Conservation (phyloP, 2,329 filamentous ascomycete species). For the Cordyceps cicadae region DNA sequence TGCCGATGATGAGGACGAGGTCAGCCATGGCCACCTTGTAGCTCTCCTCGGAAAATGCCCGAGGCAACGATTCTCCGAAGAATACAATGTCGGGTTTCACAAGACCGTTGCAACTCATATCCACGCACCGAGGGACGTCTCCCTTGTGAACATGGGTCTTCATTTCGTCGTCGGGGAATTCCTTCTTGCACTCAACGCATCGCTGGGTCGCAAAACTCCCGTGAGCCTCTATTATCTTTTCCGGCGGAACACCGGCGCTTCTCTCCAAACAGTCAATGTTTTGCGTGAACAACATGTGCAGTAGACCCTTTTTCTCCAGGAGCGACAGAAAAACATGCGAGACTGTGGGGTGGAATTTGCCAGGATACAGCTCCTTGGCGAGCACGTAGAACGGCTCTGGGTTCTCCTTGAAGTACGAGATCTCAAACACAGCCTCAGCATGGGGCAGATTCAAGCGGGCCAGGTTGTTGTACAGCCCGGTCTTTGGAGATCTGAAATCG, state of each 20-base stretch:
- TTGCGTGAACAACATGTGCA: constrained; percentile 88
- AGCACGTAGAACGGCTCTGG: constrained; percentile 88
- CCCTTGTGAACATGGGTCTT: constrained; percentile 56
- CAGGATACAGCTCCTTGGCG: constrained; percentile 86
- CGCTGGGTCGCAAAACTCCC: constrained; percentile 87
- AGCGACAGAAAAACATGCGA: constrained; percentile 84
- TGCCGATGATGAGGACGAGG: constrained; percentile 78
- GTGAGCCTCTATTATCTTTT: constrained; percentile 86
- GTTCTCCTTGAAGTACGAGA: constrained; percentile 75
- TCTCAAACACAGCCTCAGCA: constrained; percentile 90
- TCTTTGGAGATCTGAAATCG: constrained; percentile 89
- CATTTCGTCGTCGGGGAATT: constrained; percentile 70
- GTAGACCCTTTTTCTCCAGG: constrained; percentile 66
- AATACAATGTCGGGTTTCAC: constrained; percentile 96
- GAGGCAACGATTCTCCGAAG: constrained; percentile 64
- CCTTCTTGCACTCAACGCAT: constrained; percentile 77
- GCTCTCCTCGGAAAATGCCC: constrained; percentile 26
- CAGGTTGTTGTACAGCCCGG: constrained; percentile 89
- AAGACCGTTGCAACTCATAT: constrained; percentile 58
- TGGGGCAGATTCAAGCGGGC: constrained; percentile 77
- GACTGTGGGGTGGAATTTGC: constrained; percentile 78
- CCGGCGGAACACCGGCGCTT: constrained; percentile 69
- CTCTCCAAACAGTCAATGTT: constrained; percentile 96
- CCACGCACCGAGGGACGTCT: constrained; percentile 61
- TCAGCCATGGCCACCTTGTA: constrained; percentile 56